Percentiles rank a stretch among this genome's conserved stretches.
phyloP scores from a whole-genome alignment of 306 rosid species.

The Cicer pinnatifidum region DNA sequence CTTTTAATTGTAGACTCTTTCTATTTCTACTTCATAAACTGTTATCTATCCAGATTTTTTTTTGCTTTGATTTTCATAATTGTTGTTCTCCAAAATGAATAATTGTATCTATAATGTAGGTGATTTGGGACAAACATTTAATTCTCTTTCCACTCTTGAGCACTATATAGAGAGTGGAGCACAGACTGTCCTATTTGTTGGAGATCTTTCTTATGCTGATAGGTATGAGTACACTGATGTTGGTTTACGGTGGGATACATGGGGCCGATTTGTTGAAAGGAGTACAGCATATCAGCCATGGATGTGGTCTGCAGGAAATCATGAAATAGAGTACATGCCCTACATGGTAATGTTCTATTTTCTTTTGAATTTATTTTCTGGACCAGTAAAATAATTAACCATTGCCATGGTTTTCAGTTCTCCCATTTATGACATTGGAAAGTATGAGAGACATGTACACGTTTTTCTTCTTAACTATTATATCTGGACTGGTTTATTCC shows the following conservation, averaged over 20 bases:
- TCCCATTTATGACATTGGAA: constrained; percentile 36
- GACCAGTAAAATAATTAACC: constrained; percentile 16
- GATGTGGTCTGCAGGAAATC: constrained; percentile 93
- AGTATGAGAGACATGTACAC: constrained; percentile 2
- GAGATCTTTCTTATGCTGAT: constrained; percentile 97
- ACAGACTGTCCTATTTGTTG: constrained; percentile 77
- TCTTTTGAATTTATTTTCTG: constrained; percentile 20
- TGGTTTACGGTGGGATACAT: constrained; percentile 92
- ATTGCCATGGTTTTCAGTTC: constrained; percentile 20
- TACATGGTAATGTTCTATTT: constrained; percentile 64
- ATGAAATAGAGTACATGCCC: constrained; percentile 92
- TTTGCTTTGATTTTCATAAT: constrained; percentile 24
- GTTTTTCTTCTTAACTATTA: constrained; percentile 24
- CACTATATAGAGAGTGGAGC: constrained; percentile 89
- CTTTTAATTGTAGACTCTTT: constrained; percentile 35
- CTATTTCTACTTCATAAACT: constrained; percentile 33
- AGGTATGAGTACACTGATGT: constrained; percentile 77
- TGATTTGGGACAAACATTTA: constrained; percentile 96
- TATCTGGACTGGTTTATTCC: constrained; percentile 31
- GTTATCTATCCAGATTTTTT: constrained; percentile 3
- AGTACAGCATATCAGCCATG: constrained; percentile 92
- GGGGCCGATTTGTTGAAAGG: constrained; percentile 80
- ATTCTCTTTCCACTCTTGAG: constrained; percentile 91
- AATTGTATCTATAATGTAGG: constrained; percentile 57
- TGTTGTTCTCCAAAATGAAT: constrained; percentile 38